Evolutionary conservation across 2,329 filamentous ascomycete genomes (phyloP).

Genomic region (Microdochium trichocladiopsis): DNA sequence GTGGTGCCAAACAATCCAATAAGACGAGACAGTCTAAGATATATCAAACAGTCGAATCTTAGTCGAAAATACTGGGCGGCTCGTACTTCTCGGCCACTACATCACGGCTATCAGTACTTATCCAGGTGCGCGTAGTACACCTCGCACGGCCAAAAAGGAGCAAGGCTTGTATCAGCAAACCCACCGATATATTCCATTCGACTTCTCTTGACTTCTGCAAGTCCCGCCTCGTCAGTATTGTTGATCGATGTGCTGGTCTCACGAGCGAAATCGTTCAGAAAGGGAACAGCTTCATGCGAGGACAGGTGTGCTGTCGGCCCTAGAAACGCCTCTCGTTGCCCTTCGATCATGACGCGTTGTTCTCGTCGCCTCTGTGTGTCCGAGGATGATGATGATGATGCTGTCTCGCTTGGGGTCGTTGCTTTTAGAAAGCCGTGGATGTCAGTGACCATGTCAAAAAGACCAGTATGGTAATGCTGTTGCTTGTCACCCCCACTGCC

Average conservation of each 20-base stretch:
- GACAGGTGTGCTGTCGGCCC: not conserved
- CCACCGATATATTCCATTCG: not conserved
- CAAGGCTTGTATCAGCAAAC: not conserved
- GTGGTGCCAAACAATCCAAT: not conserved
- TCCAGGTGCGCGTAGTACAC: not conserved
- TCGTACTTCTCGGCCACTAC: not conserved
- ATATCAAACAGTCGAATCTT: not conserved
- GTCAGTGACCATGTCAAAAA: not conserved
- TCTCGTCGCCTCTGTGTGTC: not conserved
- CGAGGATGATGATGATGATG: not conserved
- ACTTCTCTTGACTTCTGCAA: not conserved
- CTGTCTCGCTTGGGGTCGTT: not conserved
- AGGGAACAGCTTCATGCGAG: not conserved
- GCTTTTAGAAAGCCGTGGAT: not conserved
- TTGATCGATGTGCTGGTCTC: not conserved
- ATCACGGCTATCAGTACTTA: not conserved
- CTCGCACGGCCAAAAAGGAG: not conserved
- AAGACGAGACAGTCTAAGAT: not conserved
- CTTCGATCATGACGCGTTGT: not conserved
- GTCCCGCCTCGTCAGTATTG: not conserved
- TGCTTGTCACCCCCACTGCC: not conserved
- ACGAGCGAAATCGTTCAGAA: not conserved
- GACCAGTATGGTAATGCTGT: not conserved
- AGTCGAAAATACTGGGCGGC: not conserved
- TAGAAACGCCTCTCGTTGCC: not conserved